Evolutionary conservation across 768 basidiomycete genomes (phyloP).

Genomic region (Podaxis mareebaensis): DNA sequence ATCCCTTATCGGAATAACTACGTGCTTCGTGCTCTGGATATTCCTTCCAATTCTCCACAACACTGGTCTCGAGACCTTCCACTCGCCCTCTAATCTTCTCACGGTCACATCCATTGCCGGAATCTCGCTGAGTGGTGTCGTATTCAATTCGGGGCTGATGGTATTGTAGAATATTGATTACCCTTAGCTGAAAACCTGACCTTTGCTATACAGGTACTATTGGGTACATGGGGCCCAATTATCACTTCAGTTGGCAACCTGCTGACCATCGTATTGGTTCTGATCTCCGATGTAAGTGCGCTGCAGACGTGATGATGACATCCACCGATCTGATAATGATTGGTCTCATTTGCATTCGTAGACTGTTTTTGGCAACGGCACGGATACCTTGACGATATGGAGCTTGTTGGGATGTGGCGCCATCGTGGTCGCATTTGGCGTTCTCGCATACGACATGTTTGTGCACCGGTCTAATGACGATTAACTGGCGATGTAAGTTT

Average conservation of each 20-base stretch:
- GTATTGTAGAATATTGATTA: slow-evolving; percentile 33
- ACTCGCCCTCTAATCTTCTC: slow-evolving; percentile 51
- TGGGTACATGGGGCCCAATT: slow-evolving; percentile 87
- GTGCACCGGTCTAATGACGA: slow-evolving; percentile 27
- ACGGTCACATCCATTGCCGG: slow-evolving; percentile 58
- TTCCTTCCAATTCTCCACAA: slow-evolving; percentile 76
- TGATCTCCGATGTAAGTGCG: slow-evolving; percentile 66
- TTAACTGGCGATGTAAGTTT: not conserved
- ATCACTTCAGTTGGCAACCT: slow-evolving; percentile 87
- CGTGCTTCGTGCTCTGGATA: slow-evolving; percentile 74
- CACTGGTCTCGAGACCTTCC: slow-evolving; percentile 63
- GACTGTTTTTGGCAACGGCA: slow-evolving; percentile 61
- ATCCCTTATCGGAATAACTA: slow-evolving; percentile 76
- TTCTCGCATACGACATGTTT: slow-evolving; percentile 75
- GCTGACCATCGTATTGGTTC: slow-evolving; percentile 91
- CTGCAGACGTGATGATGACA: not conserved
- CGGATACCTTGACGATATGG: slow-evolving; percentile 64
- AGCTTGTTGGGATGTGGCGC: slow-evolving; percentile 75
- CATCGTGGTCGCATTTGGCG: slow-evolving; percentile 81
- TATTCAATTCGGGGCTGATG: slow-evolving; percentile 89
- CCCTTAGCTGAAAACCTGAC: slow-evolving; percentile 10
- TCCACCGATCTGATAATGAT: not conserved
- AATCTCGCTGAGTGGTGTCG: slow-evolving; percentile 69
- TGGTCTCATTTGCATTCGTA: slow-evolving; percentile 18
- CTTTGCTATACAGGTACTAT: slow-evolving; percentile 53